A percentile compares a stretch with the other conserved stretches of the same genome.
phyloP scores from a whole-genome alignment of 2,329 filamentous ascomycete genomes.

The Drechslerella dactyloides region DNA sequence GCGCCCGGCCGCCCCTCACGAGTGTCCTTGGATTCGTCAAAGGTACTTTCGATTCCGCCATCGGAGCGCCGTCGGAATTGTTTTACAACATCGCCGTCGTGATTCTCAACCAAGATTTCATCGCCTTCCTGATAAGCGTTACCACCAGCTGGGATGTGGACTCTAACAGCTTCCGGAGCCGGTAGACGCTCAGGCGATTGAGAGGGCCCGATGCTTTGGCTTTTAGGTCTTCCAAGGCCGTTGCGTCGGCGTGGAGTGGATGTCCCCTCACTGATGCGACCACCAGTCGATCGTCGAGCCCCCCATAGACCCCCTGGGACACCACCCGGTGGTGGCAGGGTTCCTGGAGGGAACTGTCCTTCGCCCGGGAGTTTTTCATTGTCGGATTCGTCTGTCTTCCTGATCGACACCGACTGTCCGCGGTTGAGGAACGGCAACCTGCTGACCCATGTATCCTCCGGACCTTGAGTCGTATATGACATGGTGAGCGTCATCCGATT shows the following conservation, averaged over 20 bases:
- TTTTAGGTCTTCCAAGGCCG: slow-evolving; percentile 59
- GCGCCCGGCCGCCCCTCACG: slow-evolving; percentile 28
- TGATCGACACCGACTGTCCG: slow-evolving; percentile 76
- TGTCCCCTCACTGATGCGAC: slow-evolving; percentile 86
- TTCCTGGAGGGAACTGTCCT: slow-evolving; percentile 68
- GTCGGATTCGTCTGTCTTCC: slow-evolving; percentile 69
- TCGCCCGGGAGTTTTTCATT: slow-evolving; percentile 63
- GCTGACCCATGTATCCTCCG: slow-evolving; percentile 96
- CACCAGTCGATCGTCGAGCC: slow-evolving; percentile 79
- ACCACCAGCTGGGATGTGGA: slow-evolving; percentile 36
- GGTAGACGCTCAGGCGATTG: slow-evolving; percentile 55
- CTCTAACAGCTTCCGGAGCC: slow-evolving; percentile 40
- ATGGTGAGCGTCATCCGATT: slow-evolving; percentile 75
- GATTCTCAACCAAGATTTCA: slow-evolving; percentile 54
- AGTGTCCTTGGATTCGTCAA: slow-evolving; percentile 48
- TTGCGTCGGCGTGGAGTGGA: slow-evolving; percentile 70
- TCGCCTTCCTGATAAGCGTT: slow-evolving; percentile 54
- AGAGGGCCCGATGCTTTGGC: slow-evolving; percentile 59
- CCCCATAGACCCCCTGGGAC: slow-evolving; percentile 78
- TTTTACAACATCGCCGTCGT: slow-evolving; percentile 53
- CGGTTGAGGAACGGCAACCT: slow-evolving; percentile 82
- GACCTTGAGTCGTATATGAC: slow-evolving; percentile 90
- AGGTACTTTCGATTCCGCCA: slow-evolving; percentile 40
- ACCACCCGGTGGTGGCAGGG: slow-evolving; percentile 71
- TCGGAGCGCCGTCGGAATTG: slow-evolving; percentile 51